These are phyloP conservation scores for Alternaria panax DNA, from an alignment of 2,329 filamentous ascomycete species.

Conservation along the genomic window DNA sequence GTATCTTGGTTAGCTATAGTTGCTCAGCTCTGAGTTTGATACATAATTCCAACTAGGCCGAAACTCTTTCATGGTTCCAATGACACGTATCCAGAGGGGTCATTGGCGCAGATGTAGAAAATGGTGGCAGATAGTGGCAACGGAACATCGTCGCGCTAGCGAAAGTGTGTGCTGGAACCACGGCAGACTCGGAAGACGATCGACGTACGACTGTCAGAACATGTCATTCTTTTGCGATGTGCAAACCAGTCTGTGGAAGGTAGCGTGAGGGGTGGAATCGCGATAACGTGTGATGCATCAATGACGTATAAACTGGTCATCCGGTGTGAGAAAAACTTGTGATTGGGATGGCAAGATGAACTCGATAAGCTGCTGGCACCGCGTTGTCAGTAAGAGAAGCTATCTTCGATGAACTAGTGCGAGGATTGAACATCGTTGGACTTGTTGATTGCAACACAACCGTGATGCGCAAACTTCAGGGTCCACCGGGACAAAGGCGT, in stretches of 20 bases:
- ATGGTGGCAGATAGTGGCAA: not conserved
- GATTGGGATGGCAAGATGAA: not conserved
- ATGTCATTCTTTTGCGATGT: not conserved
- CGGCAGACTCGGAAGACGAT: not conserved
- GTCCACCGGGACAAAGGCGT: slow-evolving; percentile 1
- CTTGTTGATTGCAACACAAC: not conserved
- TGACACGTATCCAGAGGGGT: not conserved
- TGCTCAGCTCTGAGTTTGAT: not conserved
- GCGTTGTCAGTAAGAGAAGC: not conserved
- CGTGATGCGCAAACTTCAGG: not conserved
- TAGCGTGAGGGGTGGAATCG: not conserved
- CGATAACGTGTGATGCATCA: not conserved
- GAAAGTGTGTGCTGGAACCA: not conserved
- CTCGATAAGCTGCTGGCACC: not conserved
- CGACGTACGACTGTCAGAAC: not conserved
- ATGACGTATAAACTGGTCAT: not conserved
- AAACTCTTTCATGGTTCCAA: not conserved
- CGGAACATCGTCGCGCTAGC: not conserved
- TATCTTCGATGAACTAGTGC: not conserved
- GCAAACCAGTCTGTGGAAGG: not conserved
- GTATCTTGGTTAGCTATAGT: not conserved
- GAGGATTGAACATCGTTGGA: not conserved
- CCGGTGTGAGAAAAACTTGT: not conserved
- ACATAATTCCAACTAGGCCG: not conserved
- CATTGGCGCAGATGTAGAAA: not conserved